Evolutionary conservation across 1,284 basidiomycete genomes (phyloP).

Genomic region (Vanrija sp.): DNA sequence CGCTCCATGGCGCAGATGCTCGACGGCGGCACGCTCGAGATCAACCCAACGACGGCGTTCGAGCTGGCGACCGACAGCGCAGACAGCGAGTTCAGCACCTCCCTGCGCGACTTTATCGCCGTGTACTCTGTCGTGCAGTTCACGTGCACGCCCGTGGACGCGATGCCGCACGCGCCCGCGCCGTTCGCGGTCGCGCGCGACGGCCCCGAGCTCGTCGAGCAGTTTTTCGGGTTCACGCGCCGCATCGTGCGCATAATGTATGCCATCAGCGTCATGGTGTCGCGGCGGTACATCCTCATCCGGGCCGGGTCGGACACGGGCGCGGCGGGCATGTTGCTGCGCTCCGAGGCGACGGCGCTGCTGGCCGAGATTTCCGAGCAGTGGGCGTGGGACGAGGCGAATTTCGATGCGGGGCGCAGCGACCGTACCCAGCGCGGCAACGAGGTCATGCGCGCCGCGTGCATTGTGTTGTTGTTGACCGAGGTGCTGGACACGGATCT

Average conservation of each 20-base stretch:
- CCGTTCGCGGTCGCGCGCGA: slow-evolving; percentile 2
- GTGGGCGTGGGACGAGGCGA: slow-evolving; percentile 12
- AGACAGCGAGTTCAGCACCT: slow-evolving; percentile 2
- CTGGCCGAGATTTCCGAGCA: slow-evolving; percentile 2
- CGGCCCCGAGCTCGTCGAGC: slow-evolving; percentile 21
- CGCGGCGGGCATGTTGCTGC: neutral
- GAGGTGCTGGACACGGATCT: slow-evolving; percentile 17
- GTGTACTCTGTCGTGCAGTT: slow-evolving; percentile 15
- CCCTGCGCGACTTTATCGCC: slow-evolving; percentile 19
- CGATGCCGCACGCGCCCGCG: neutral
- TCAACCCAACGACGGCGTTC: slow-evolving; percentile 12
- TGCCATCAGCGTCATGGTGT: slow-evolving; percentile 15
- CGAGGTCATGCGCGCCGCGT: slow-evolving; percentile 14
- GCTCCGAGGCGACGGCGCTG: slow-evolving; percentile 9
- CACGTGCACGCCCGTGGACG: slow-evolving; percentile 6
- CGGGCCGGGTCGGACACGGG: slow-evolving; percentile 3
- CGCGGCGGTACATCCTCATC: slow-evolving; percentile 6
- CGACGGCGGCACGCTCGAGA: slow-evolving; percentile 7
- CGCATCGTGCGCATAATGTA: slow-evolving; percentile 14
- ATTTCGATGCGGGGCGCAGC: slow-evolving; percentile 8
- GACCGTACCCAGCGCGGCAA: slow-evolving; percentile 19
- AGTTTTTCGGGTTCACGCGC: slow-evolving; percentile 19
- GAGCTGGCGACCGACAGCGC: slow-evolving; percentile 7
- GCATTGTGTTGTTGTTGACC: slow-evolving; percentile 15
- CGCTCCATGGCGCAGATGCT: slow-evolving; percentile 25